Conservation (phyloP, 176 grass and related monocot genomes). For the Avena eriantha region DNA sequence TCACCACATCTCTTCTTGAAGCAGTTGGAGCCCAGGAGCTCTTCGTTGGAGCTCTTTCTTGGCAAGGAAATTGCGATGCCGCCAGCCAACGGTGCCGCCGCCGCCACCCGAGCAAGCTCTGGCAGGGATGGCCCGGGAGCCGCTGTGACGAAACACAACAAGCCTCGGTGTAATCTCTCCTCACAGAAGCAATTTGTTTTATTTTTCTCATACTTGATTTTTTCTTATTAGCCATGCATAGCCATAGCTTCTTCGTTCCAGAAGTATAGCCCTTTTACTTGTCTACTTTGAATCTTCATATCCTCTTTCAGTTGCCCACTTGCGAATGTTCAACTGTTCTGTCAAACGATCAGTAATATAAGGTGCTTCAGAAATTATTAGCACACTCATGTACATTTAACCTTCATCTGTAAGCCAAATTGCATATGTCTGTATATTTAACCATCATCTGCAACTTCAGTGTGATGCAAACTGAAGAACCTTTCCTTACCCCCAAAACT, state of each 20-base stretch:
- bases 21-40: neutral
- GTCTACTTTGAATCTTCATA: too few species aligned
- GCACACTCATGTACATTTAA: too few species aligned
- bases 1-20: slow-evolving; percentile 16
- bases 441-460: neutral
- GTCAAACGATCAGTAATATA: neutral
- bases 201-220: slow-evolving; percentile 20
- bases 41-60: slow-evolving; percentile 9
- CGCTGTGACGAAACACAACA: slow-evolving; percentile 38
- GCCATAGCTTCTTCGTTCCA: neutral
- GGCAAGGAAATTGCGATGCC: neutral
- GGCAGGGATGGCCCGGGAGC: neutral
- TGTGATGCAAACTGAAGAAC: slow-evolving; percentile 2
- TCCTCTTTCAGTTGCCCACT: neutral
- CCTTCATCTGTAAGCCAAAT: neutral
- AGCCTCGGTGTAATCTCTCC: slow-evolving; percentile 52
- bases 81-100: neutral
- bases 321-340: neutral
- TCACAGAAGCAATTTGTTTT: slow-evolving; percentile 10
- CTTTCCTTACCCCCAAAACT: neutral
- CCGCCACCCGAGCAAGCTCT: neutral
- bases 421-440: too few species aligned
- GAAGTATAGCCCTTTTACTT: neutral
- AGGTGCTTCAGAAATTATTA: neutral
- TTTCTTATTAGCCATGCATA: neutral